These are phyloP conservation scores for Aristolochia californica DNA, from an alignment of 164 flowering plant species.

Conservation along the genomic window DNA sequence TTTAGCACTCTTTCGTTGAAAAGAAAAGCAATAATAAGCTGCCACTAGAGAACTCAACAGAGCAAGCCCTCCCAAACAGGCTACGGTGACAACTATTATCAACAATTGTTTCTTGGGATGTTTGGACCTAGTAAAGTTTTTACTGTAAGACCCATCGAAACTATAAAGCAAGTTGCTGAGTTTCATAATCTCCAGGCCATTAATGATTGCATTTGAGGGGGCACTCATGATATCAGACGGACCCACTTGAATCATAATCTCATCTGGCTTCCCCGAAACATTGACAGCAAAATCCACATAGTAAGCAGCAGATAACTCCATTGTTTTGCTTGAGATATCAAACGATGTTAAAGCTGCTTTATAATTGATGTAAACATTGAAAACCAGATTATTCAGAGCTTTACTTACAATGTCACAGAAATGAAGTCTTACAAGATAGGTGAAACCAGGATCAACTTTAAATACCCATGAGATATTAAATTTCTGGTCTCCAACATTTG, in stretches of 20 bases:
- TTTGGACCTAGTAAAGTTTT: conserved; percentile 2
- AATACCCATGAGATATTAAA: conserved; percentile 47
- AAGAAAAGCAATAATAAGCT: conserved; percentile 10
- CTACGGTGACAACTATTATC: conserved; percentile 9
- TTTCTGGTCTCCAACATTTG: conserved; percentile 29
- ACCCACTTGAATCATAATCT: conserved; percentile 33
- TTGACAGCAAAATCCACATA: conserved; percentile 29
- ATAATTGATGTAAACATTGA: conserved; percentile 36
- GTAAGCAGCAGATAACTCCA: conserved; percentile 28
- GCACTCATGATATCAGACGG: conserved; percentile 19
- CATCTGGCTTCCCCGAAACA: conserved; percentile 14
- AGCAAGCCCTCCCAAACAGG: conserved; percentile 17
- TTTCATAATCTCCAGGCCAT: conserved; percentile 51
- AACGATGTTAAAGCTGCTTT: conserved; percentile 30
- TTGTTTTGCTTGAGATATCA: conserved; percentile 33
- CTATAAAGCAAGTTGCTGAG: conserved; percentile 24
- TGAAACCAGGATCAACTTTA: conserved; percentile 28
- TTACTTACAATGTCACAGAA: conserved; percentile 46
- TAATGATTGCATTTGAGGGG: conserved; percentile 38
- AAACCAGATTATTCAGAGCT: conserved; percentile 20
- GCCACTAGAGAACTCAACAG: conserved; percentile 12
- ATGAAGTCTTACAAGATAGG: conserved; percentile 39
- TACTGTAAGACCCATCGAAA: conserved; percentile 20
- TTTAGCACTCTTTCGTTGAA: conserved; percentile 4
- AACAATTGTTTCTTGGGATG: conserved; percentile 10